Evolutionary conservation across 495 filamentous ascomycete species (phyloP).

Genomic region (Tuber calosporum): DNA sequence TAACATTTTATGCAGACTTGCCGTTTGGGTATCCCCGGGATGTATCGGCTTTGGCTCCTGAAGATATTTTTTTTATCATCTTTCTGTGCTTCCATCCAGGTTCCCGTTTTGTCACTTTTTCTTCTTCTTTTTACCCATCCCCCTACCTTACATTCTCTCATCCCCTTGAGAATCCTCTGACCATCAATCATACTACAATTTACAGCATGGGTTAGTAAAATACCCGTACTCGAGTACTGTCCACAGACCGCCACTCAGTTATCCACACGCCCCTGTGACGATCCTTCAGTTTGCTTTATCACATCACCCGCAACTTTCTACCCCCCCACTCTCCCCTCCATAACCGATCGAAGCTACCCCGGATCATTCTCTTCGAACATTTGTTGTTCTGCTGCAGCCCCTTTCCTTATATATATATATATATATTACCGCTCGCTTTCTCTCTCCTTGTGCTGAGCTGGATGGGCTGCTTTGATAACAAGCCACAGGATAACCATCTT

Average conservation of each 20-base stretch:
- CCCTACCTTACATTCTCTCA: neutral
- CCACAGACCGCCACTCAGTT: neutral
- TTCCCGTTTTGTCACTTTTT: neutral
- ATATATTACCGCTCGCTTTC: neutral
- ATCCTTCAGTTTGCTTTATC: neutral
- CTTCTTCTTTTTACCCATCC: too few species aligned
- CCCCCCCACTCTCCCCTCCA: neutral
- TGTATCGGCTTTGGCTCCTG: neutral
- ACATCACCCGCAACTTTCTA: neutral
- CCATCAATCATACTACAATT: neutral
- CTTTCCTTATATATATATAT: too few species aligned
- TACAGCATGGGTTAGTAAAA: neutral
- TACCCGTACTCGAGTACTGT: too few species aligned
- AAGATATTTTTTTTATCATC: neutral
- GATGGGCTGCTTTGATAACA: slow-evolving; percentile 35
- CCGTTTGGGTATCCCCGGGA: neutral
- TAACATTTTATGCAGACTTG: neutral
- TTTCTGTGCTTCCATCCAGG: neutral
- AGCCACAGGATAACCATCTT: slow-evolving; percentile 22
- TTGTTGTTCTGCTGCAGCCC: neutral
- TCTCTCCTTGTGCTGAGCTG: slow-evolving; percentile 8
- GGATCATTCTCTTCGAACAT: neutral
- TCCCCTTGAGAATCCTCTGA: neutral
- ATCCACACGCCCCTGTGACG: neutral
- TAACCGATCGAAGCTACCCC: neutral